Evolutionary conservation across 306 rosid species (phyloP).

Genomic region (Casuarina equisetifolia): DNA sequence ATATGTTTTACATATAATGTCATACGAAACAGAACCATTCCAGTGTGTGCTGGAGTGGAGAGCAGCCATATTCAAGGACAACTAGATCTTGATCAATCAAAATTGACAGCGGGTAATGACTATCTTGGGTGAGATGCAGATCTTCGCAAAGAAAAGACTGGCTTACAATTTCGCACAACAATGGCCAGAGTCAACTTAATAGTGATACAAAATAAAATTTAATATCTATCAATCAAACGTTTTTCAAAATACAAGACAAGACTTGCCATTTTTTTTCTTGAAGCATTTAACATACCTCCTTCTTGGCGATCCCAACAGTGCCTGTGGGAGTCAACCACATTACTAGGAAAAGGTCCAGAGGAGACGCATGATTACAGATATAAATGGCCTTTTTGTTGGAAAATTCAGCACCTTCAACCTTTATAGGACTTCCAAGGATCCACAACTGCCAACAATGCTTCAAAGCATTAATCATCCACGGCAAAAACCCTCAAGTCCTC

Average conservation of each 20-base stretch:
- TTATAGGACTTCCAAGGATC: conserved; percentile 68
- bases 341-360: conserved; percentile 53
- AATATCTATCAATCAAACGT: neutral
- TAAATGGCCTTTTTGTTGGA: conserved; percentile 52
- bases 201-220: neutral
- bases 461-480: conserved; percentile 19
- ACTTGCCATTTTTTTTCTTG: neutral
- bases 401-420: conserved; percentile 57
- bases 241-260: neutral
- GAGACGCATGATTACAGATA: conserved; percentile 69
- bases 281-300: conserved; percentile 46
- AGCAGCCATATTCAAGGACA: neutral
- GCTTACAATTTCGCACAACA: neutral
- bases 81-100: neutral
- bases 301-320: conserved; percentile 68
- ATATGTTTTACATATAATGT: neutral
- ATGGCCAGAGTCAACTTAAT: neutral
- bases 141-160: neutral
- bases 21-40: neutral
- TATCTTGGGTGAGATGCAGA: neutral
- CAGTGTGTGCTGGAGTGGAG: neutral
- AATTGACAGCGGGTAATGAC: neutral
- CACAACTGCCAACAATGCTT: conserved; percentile 48
- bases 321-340: conserved; percentile 69
- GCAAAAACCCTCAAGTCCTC: conserved; percentile 7